These are phyloP conservation scores for Solanum medicagineum DNA, from an alignment of 257 asterid species.

Conservation along the genomic window DNA sequence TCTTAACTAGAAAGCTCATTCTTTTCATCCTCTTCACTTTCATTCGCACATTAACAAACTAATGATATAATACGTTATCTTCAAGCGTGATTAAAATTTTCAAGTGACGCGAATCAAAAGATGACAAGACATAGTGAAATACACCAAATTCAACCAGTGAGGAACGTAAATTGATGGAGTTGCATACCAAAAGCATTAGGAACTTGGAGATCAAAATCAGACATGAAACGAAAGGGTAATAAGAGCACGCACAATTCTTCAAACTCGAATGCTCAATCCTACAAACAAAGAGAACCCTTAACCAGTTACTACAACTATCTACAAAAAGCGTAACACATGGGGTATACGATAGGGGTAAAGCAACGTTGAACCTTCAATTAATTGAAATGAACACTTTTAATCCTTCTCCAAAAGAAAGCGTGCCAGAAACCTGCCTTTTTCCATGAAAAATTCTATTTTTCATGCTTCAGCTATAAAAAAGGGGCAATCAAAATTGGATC, in stretches of 20 bases:
- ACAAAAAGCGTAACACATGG: not conserved
- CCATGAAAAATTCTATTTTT: not conserved
- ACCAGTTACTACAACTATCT: not conserved
- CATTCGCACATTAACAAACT: not conserved
- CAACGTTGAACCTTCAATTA: not conserved
- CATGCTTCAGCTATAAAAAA: not conserved
- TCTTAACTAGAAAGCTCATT: not conserved
- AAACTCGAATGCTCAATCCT: not conserved
- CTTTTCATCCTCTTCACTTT: not conserved
- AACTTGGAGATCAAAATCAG: slow-evolving; percentile 27
- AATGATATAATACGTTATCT: not conserved
- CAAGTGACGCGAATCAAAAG: not conserved
- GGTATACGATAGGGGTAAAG: not conserved
- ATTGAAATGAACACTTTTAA: not conserved
- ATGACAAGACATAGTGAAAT: not conserved
- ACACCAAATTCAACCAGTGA: not conserved
- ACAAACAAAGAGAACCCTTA: not conserved
- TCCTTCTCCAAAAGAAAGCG: not conserved
- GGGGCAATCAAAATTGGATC: not conserved
- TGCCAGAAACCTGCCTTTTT: not conserved
- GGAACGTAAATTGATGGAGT: not conserved
- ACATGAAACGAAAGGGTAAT: slow-evolving; percentile 11
- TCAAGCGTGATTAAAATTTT: not conserved
- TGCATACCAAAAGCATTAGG: slow-evolving; percentile 27
- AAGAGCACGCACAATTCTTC: not conserved